Evolutionary conservation across 1,284 basidiomycete genomes (phyloP).

Genomic region (Cryptococcus wingfieldii): DNA sequence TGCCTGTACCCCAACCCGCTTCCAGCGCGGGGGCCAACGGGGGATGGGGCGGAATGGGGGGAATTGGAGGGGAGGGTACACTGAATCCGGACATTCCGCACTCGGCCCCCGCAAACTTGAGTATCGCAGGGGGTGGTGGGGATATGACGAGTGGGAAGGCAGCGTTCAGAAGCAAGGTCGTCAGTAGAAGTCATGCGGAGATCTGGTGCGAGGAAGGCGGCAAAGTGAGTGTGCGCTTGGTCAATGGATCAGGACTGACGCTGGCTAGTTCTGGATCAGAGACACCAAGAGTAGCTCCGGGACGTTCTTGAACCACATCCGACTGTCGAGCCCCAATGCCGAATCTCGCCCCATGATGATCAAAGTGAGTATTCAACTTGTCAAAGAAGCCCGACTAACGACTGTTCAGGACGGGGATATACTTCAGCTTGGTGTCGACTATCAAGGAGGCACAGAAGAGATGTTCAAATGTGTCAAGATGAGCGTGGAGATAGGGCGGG

Average conservation of each 20-base stretch:
- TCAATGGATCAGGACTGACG: not conserved
- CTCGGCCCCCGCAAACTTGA: slow-evolving; percentile 7
- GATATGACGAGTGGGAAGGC: slow-evolving; percentile 73
- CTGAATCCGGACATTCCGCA: slow-evolving; percentile 2
- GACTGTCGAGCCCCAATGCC: slow-evolving; percentile 75
- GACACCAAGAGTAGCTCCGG: slow-evolving; percentile 89
- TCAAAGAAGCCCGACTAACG: not conserved
- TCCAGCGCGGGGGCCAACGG: not conserved
- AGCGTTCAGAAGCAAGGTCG: slow-evolving; percentile 95
- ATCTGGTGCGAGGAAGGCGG: slow-evolving; percentile 69
- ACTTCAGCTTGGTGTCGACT: slow-evolving; percentile 93
- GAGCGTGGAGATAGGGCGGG: slow-evolving; percentile 75
- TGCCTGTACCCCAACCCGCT: slow-evolving; percentile 6
- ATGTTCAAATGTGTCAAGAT: slow-evolving; percentile 99
- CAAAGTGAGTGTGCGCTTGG: slow-evolving; percentile 44
- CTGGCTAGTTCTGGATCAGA: slow-evolving; percentile 71
- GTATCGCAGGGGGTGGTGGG: slow-evolving; percentile 45
- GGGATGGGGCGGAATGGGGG: slow-evolving; percentile 2
- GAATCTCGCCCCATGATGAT: slow-evolving; percentile 75
- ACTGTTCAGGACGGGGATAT: slow-evolving; percentile 75
- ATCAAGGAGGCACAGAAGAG: slow-evolving; percentile 95
- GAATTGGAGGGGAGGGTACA: not conserved
- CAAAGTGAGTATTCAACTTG: slow-evolving; percentile 49
- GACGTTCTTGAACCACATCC: slow-evolving; percentile 93
- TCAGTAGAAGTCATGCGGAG: slow-evolving; percentile 90